Conservation (phyloP, 805 yeast species). For the Ogataea ramenticola region DNA sequence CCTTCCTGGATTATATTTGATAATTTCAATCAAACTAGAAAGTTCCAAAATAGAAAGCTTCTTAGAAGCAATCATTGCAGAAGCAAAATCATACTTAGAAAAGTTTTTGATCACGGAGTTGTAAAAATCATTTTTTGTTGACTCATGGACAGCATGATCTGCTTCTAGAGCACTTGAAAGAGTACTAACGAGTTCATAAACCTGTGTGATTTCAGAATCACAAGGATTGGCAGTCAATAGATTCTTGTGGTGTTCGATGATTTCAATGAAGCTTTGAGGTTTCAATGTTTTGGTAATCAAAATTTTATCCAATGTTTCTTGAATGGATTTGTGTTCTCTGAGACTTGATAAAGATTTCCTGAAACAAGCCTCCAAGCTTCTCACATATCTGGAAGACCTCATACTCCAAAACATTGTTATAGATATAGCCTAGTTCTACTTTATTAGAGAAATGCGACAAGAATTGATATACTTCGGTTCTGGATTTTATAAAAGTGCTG, state of each 20-base stretch:
- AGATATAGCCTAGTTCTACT: too few species aligned
- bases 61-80: constrained; percentile 12
- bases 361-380: not conserved
- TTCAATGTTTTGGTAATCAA: not conserved
- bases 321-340: not conserved
- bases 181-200: not conserved
- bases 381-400: too few species aligned
- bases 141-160: not conserved
- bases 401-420: too few species aligned
- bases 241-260: not conserved
- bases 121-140: constrained; percentile 9
- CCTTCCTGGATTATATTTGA: constrained; percentile 30
- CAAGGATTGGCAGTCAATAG: not conserved
- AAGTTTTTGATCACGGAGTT: constrained; percentile 18
- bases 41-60: constrained; percentile 2
- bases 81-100: constrained; percentile 19
- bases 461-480: too few species aligned
- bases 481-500: too few species aligned
- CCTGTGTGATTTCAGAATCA: not conserved
- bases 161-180: not conserved
- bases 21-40: constrained; percentile 3
- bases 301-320: not conserved
- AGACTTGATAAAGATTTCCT: not conserved
- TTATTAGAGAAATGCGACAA: too few species aligned
- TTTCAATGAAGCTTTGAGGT: not conserved